Percentiles rank a stretch among this genome's conserved stretches.
phyloP scores from a whole-genome alignment of 768 basidiomycete species.

The Pulveroboletus sp. region DNA sequence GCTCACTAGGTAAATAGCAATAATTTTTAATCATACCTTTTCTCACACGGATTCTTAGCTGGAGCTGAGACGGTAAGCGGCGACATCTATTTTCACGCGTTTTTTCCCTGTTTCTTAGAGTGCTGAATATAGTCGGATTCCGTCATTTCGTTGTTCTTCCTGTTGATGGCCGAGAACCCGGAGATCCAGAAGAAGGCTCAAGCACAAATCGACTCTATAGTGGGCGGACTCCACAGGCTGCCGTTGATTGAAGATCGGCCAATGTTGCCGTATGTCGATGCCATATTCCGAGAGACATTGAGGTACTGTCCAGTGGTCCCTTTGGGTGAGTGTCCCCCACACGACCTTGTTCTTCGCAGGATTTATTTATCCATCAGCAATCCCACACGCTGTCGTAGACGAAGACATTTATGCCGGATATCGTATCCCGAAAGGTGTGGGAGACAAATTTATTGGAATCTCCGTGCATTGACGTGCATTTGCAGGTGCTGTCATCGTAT shows the following conservation, averaged over 20 bases:
- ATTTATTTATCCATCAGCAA: conserved; percentile 8
- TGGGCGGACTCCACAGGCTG: conserved; percentile 12
- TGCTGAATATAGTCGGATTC: conserved; percentile 19
- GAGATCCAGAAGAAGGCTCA: conserved; percentile 19
- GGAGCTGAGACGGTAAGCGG: conserved; percentile 19
- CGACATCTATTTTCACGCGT: background rate
- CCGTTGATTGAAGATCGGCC: conserved; percentile 16
- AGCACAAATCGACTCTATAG: conserved; percentile 18
- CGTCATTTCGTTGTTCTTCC: conserved; percentile 18
- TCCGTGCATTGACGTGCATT: background rate
- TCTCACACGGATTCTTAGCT: conserved; percentile 11
- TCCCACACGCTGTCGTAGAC: conserved; percentile 33
- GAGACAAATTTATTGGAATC: background rate
- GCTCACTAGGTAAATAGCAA: conserved; percentile 13
- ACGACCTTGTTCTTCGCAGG: background rate
- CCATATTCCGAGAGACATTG: conserved; percentile 17
- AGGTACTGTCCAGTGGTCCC: conserved; percentile 15
- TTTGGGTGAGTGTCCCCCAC: conserved; percentile 6
- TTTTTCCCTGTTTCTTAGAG: background rate
- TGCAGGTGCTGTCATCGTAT: conserved; percentile 14
- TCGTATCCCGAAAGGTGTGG: conserved; percentile 46
- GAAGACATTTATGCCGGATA: conserved; percentile 47
- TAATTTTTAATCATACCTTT: background rate
- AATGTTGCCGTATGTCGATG: conserved; percentile 20
- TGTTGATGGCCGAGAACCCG: conserved; percentile 18